These are phyloP conservation scores for Colletotrichum chrysophilum DNA, from an alignment of 2,329 filamentous ascomycete genomes.

Conservation along the genomic window DNA sequence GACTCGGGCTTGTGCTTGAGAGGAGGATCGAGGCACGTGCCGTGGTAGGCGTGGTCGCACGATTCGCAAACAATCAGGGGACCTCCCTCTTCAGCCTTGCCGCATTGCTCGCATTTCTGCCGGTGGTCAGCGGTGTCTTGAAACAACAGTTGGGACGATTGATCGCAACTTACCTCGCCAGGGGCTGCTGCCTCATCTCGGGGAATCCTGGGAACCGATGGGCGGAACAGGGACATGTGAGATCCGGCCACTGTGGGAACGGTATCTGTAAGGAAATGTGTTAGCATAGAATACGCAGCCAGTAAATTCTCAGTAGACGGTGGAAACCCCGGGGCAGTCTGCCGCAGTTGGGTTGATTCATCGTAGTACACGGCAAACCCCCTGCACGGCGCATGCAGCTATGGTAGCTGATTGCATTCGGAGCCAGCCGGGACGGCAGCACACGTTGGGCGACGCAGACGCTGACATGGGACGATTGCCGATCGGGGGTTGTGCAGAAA, in stretches of 20 bases:
- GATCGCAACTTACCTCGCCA: constrained; percentile 43
- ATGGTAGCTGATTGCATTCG: not conserved
- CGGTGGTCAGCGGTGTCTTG: constrained; percentile 21
- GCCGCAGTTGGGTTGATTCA: not conserved
- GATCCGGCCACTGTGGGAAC: constrained; percentile 91
- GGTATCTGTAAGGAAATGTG: constrained; percentile 50
- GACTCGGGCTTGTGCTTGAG: constrained; percentile 77
- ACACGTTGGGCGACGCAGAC: not conserved
- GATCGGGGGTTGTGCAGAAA: not conserved
- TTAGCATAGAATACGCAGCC: constrained; percentile 15
- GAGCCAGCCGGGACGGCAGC: not conserved
- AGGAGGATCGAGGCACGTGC: constrained; percentile 86
- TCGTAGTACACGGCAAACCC: constrained; percentile 22
- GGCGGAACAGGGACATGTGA: constrained; percentile 93
- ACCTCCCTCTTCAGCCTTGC: constrained; percentile 74
- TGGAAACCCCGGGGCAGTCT: not conserved
- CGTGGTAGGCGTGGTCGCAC: constrained; percentile 89
- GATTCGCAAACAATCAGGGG: constrained; percentile 85
- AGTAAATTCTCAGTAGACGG: not conserved
- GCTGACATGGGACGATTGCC: constrained; percentile 5
- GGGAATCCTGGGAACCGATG: constrained; percentile 72
- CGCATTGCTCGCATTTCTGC: constrained; percentile 86
- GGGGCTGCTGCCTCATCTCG: constrained; percentile 55
- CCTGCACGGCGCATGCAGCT: constrained; percentile 16
- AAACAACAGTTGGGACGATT: not conserved